Evolutionary conservation across 208 protist genomes (phyloP).

Genomic region (Porcisia hertigi): DNA sequence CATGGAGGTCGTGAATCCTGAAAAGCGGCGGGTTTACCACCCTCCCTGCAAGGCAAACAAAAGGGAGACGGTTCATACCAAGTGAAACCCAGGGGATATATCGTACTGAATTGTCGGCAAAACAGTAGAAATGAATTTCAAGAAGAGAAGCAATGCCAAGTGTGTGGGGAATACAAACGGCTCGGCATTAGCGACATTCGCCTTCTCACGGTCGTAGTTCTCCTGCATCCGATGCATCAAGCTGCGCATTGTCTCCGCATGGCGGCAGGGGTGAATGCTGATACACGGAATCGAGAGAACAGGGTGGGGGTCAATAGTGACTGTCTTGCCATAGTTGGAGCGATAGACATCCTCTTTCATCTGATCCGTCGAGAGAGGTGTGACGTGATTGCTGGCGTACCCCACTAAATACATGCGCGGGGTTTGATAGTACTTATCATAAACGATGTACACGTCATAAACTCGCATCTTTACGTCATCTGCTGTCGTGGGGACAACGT

Average conservation of each 20-base stretch:
- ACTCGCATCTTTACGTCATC: slow-evolving; percentile 51
- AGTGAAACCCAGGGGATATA: slow-evolving; percentile 86
- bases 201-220: slow-evolving; percentile 48
- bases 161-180: slow-evolving; percentile 53
- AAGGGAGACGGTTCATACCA: too few species aligned
- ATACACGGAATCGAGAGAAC: slow-evolving; percentile 80
- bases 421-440: slow-evolving; percentile 98
- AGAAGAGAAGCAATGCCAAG: slow-evolving; percentile 69
- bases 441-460: slow-evolving; percentile 97
- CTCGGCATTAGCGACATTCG: slow-evolving; percentile 30
- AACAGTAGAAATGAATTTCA: slow-evolving; percentile 95
- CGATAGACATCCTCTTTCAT: slow-evolving; percentile 97
- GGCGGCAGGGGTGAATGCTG: slow-evolving; percentile 97
- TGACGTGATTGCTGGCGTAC: slow-evolving; percentile 72
- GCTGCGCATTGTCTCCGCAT: slow-evolving; percentile 95
- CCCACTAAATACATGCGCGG: slow-evolving; percentile 96
- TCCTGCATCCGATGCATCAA: slow-evolving; percentile 84
- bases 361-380: slow-evolving; percentile 83
- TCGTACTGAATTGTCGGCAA: slow-evolving; percentile 98
- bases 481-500: slow-evolving; percentile 5
- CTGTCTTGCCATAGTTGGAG: slow-evolving; percentile 97
- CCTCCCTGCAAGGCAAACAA: too few species aligned
- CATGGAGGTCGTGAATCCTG: neutral
- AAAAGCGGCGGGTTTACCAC: too few species aligned
- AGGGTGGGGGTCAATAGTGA: slow-evolving; percentile 94